These are phyloP conservation scores for Trypanosoma melophagium DNA, from an alignment of 208 protist genomes.

Conservation along the genomic window DNA sequence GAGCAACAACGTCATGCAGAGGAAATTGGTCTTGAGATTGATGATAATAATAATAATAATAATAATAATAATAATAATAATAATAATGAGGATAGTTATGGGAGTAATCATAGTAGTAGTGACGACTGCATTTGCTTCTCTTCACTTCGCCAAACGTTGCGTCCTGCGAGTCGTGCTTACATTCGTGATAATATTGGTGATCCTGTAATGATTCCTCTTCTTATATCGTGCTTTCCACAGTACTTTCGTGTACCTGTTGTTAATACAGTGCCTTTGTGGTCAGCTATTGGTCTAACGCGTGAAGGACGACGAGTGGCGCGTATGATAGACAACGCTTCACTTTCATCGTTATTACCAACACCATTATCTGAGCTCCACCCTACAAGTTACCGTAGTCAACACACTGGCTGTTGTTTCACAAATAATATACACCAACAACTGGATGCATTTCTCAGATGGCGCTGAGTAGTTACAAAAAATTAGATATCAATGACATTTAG, in stretches of 20 bases:
- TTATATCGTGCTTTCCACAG: constrained; percentile 17
- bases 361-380: background rate
- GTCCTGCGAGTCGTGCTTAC: constrained; percentile 18
- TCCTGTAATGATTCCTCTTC: constrained; percentile 19
- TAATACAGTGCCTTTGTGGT: constrained; percentile 11
- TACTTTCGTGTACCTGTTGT: constrained; percentile 20
- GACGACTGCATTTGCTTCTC: constrained; percentile 12
- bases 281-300: constrained; percentile 17
- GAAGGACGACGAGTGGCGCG: constrained; percentile 11
- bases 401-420: constrained; percentile 26
- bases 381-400: constrained; percentile 12
- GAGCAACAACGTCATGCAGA: constrained; percentile 21
- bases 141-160: background rate
- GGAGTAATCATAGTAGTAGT: background rate
- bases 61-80: too few relatives aligned
- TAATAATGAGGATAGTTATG: background rate
- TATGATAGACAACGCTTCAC: background rate
- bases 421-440: constrained; percentile 20
- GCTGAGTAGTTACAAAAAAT: background rate
- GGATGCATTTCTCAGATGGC: constrained; percentile 12
- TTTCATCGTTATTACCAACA: constrained; percentile 3
- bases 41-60: constrained; percentile 5
- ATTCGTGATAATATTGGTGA: constrained; percentile 27
- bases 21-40: constrained; percentile 25
- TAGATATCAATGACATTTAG: background rate